These are phyloP conservation scores for Hippophae rhamnoides DNA, from an alignment of 306 rosid genomes.

Conservation along the genomic window DNA sequence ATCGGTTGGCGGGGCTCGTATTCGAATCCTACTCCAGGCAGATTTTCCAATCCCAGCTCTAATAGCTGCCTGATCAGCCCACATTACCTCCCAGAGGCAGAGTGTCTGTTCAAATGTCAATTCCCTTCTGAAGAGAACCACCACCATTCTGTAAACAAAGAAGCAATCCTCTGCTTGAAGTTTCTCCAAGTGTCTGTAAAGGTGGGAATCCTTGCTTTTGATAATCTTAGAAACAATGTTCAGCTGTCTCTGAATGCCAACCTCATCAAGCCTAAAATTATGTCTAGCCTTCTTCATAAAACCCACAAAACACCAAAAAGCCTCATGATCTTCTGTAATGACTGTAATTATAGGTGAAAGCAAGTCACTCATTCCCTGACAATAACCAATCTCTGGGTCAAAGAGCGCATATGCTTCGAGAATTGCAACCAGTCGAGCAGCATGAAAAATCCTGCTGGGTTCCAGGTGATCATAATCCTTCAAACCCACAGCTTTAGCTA, in stretches of 20 bases:
- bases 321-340: slow-evolving; percentile 79
- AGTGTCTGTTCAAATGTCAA: slow-evolving; percentile 91
- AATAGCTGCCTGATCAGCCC: slow-evolving; percentile 99
- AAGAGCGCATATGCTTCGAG: slow-evolving; percentile 95
- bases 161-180: slow-evolving; percentile 98
- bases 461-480: slow-evolving; percentile 88
- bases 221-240: slow-evolving; percentile 74
- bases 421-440: slow-evolving; percentile 85
- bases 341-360: slow-evolving; percentile 87
- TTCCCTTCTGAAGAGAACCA: slow-evolving; percentile 92
- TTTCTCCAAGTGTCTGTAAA: slow-evolving; percentile 86
- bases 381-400: slow-evolving; percentile 97
- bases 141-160: slow-evolving; percentile 97
- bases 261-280: slow-evolving; percentile 95
- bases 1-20: slow-evolving; percentile 93
- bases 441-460: slow-evolving; percentile 75
- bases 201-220: slow-evolving; percentile 73
- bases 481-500: slow-evolving; percentile 88
- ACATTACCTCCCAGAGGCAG: slow-evolving; percentile 99
- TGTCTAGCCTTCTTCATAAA: slow-evolving; percentile 98
- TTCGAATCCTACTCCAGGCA: slow-evolving; percentile 94
- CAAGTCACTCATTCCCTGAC: slow-evolving; percentile 99
- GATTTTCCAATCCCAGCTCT: slow-evolving; percentile 89
- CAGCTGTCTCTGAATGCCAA: slow-evolving; percentile 91
- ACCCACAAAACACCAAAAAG: slow-evolving; percentile 99